Conservation (phyloP, 257 asterid species). For the Buddleja alternifolia region DNA sequence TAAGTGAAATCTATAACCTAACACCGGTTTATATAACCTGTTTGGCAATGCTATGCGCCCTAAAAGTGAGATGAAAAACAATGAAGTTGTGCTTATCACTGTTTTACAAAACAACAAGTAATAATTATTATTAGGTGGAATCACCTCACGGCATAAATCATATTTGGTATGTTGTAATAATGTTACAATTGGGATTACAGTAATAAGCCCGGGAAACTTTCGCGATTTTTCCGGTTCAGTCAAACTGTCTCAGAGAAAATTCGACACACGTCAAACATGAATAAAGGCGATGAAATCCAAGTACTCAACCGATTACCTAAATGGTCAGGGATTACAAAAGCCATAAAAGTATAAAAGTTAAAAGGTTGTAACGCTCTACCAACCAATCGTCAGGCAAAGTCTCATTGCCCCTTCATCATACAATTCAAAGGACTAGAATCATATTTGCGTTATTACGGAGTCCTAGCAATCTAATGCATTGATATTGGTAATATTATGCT, state of each 20-base stretch:
- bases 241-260: conserved; percentile 23
- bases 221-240: conserved; percentile 29
- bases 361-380: conserved; percentile 27
- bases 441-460: not conserved
- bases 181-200: conserved; percentile 31
- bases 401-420: conserved; percentile 12
- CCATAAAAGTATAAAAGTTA: conserved; percentile 15
- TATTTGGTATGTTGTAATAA: conserved; percentile 51
- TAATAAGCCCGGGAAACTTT: conserved; percentile 35
- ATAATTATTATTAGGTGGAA: conserved; percentile 38
- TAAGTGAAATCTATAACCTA: conserved; percentile 13
- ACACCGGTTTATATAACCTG: conserved; percentile 38
- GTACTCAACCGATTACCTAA: conserved; percentile 22
- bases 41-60: conserved; percentile 15
- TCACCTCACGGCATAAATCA: conserved; percentile 32
- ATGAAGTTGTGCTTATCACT: conserved; percentile 40
- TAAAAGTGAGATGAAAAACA: conserved; percentile 23
- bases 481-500: conserved; percentile 8
- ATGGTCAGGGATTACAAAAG: conserved; percentile 30
- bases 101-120: conserved; percentile 30
- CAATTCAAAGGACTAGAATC: not conserved
- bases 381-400: conserved; percentile 11
- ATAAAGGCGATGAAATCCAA: conserved; percentile 37
- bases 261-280: conserved; percentile 36
- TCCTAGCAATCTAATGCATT: conserved; percentile 22